Evolutionary conservation across 441 rosid genomes (phyloP).

Genomic region (Gossypium davidsonii): DNA sequence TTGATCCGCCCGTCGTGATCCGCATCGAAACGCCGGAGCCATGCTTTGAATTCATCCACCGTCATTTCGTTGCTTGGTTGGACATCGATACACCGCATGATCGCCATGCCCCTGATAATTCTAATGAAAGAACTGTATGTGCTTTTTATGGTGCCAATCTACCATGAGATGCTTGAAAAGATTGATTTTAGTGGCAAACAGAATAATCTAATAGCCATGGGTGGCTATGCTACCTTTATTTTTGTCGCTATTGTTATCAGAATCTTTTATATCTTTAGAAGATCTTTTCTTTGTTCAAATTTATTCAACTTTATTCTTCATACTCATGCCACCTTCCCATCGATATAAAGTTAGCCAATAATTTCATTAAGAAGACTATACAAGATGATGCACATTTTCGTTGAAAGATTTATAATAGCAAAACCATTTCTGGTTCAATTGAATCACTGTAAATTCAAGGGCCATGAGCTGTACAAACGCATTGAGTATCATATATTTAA

Average conservation of each 20-base stretch:
- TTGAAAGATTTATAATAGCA: no score
- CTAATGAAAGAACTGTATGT: not conserved
- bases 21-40: slow-evolving; percentile 21
- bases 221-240: not conserved
- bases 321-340: not conserved
- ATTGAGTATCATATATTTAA: no score
- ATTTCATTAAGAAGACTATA: not conserved
- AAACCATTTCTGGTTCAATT: no score
- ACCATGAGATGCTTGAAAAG: not conserved
- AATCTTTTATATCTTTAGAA: slow-evolving; percentile 1
- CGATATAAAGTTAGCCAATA: not conserved
- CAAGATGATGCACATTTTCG: no score
- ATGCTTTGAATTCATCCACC: slow-evolving; percentile 24
- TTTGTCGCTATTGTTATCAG: not conserved
- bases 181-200: slow-evolving; percentile 10
- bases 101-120: slow-evolving; percentile 1
- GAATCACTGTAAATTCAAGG: not conserved
- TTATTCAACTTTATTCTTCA: slow-evolving; percentile 17
- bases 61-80: slow-evolving; percentile 27
- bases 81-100: slow-evolving; percentile 14
- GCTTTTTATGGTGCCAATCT: not conserved
- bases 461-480: no score
- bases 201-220: not conserved
- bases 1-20: slow-evolving; percentile 25
- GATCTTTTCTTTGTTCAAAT: not conserved